Percentiles rank a stretch among this genome's conserved stretches.
These are phyloP conservation scores for Aspergillus nomiae DNA, from an alignment of 2,329 filamentous ascomycete species.

Conservation along the genomic window DNA sequence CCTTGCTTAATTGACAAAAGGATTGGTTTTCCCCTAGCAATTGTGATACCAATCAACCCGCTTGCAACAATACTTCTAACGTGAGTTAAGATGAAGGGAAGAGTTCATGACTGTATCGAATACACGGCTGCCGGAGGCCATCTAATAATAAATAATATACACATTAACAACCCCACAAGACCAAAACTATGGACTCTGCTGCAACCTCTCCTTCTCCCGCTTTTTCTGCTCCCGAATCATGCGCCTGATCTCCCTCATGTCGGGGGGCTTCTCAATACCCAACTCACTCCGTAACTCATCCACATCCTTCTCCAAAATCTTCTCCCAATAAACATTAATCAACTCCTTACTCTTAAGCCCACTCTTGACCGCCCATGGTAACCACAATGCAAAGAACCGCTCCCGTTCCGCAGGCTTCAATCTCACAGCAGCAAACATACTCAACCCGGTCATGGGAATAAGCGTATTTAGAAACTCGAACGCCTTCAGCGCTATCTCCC, in stretches of 20 bases:
- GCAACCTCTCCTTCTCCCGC: conserved; percentile 57
- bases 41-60: neutral
- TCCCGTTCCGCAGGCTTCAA: conserved; percentile 65
- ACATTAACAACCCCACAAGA: neutral
- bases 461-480: conserved; percentile 96
- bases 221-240: conserved; percentile 69
- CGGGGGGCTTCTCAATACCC: conserved; percentile 84
- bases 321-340: conserved; percentile 98
- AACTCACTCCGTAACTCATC: conserved; percentile 71
- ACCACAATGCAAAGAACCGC: conserved; percentile 65
- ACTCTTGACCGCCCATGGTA: conserved; percentile 89
- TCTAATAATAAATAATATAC: conserved; percentile 14
- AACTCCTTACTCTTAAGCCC: conserved; percentile 75
- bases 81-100: neutral
- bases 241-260: conserved; percentile 76
- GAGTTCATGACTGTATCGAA: neutral
- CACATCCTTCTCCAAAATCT: conserved; percentile 83
- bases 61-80: neutral
- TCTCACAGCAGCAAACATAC: conserved; percentile 69
- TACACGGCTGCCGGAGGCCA: neutral
- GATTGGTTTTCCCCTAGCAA: neutral
- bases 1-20: neutral
- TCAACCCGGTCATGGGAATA: conserved; percentile 91
- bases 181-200: conserved; percentile 18
- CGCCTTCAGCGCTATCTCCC: conserved; percentile 94